These are phyloP conservation scores for Moesziomyces globuligerus DNA, from an alignment of 1,284 basidiomycete genomes.

Conservation along the genomic window DNA sequence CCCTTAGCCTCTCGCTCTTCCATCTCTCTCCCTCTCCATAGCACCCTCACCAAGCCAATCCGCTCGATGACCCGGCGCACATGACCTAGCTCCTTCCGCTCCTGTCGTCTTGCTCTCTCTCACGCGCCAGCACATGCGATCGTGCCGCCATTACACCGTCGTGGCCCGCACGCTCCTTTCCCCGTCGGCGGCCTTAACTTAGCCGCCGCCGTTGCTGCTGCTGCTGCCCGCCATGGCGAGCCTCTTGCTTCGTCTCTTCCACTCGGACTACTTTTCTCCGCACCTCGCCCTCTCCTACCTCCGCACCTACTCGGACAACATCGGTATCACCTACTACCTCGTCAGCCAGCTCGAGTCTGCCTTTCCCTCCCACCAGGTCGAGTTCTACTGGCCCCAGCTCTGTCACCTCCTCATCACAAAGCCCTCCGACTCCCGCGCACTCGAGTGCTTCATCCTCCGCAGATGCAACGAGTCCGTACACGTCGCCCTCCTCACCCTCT, in stretches of 20 bases:
- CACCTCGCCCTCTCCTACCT: conserved; percentile 65
- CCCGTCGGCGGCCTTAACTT: too few relatives aligned
- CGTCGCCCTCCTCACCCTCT: conserved; percentile 63
- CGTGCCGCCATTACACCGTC: too few relatives aligned
- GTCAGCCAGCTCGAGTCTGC: conserved; percentile 57
- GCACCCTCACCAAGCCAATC: too few relatives aligned
- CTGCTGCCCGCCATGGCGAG: conserved; percentile 52
- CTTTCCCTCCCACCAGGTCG: conserved; percentile 57
- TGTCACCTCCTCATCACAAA: conserved; percentile 65
- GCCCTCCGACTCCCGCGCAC: conserved; percentile 58
- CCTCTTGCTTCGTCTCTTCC: conserved; percentile 64
- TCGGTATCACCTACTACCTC: conserved; percentile 66
- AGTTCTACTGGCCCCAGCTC: conserved; percentile 67
- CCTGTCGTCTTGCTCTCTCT: too few relatives aligned
- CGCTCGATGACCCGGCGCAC: too few relatives aligned
- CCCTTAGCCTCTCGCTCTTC: too few relatives aligned
- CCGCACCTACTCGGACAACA: conserved; percentile 64
- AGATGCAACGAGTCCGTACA: conserved; percentile 64
- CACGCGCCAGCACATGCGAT: too few relatives aligned
- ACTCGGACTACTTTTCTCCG: conserved; percentile 66
- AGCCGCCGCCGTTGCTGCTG: neutral
- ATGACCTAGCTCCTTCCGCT: too few relatives aligned
- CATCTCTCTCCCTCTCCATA: too few relatives aligned
- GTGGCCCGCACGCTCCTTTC: too few relatives aligned
- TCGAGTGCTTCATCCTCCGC: conserved; percentile 63